Conservation (phyloP, 176 grass and related monocot genomes). For the Oryza rufipogon region DNA sequence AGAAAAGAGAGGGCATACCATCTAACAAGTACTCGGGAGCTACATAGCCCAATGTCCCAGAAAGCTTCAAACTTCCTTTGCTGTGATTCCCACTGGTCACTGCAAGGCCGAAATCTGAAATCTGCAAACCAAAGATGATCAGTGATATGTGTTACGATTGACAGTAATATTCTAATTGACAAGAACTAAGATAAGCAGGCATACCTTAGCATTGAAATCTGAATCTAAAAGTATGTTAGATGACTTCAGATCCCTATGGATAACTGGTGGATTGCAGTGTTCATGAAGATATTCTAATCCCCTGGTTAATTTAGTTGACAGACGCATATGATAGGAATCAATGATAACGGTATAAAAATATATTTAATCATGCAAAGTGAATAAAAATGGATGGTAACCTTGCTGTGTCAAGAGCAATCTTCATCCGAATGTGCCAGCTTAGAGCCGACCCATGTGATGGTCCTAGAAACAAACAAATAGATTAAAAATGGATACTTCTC, state of each 20-base stretch:
- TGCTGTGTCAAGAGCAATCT: conserved; percentile 95
- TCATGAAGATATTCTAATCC: conserved; percentile 98
- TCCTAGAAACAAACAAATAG: conserved; percentile 48
- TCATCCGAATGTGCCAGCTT: conserved; percentile 91
- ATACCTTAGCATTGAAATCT: conserved; percentile 90
- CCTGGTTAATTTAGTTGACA: conserved; percentile 58
- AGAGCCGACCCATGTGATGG: conserved; percentile 85
- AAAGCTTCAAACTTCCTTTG: conserved; percentile 85
- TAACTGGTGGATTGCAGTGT: conserved; percentile 77
- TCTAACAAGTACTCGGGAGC: conserved; percentile 94
- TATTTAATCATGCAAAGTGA: conserved; percentile 2
- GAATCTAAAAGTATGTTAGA: conserved; percentile 97
- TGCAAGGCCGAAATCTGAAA: conserved; percentile 93
- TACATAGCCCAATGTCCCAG: conserved; percentile 79
- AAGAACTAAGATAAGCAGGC: conserved; percentile 31
- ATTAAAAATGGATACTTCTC: conserved; percentile 27
- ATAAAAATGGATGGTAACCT: conserved; percentile 60
- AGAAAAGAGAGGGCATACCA: conserved; percentile 44
- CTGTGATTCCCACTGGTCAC: conserved; percentile 71
- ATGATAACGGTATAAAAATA: conserved; percentile 11
- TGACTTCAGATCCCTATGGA: conserved; percentile 97
- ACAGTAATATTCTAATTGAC: conserved; percentile 31
- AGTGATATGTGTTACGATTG: background rate
- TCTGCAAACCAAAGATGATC: conserved; percentile 48
- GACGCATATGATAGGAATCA: conserved; percentile 38